A percentile compares a stretch with the other conserved stretches of the same genome.
Evolutionary conservation across 805 yeast species (phyloP).

Genomic region (Brettanomyces bruxellensis): DNA sequence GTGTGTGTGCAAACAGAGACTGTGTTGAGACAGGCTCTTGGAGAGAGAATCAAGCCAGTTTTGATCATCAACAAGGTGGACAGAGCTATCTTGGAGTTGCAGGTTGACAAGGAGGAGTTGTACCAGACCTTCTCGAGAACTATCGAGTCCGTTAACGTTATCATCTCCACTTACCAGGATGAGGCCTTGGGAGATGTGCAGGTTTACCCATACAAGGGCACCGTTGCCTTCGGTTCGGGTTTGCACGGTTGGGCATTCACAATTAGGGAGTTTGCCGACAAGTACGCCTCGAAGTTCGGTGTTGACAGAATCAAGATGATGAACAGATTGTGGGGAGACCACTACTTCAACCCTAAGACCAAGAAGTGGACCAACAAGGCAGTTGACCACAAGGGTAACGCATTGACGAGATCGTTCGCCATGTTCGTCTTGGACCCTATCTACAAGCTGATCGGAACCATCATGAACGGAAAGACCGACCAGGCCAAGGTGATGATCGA

Average conservation of each 20-base stretch:
- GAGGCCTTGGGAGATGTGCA: conserved; percentile 88
- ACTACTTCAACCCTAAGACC: conserved; percentile 99
- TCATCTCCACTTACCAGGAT: conserved; percentile 92
- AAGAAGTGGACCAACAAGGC: conserved; percentile 98
- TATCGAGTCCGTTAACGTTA: conserved; percentile 98
- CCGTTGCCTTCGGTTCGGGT: conserved; percentile 99
- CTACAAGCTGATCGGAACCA: conserved; percentile 92
- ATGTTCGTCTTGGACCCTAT: conserved; percentile 98
- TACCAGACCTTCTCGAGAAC: conserved; percentile 98
- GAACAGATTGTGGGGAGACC: conserved; percentile 99
- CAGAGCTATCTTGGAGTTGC: conserved; percentile 98
- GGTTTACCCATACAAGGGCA: conserved; percentile 98
- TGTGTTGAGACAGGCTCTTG: conserved; percentile 96
- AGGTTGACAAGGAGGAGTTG: conserved; percentile 97
- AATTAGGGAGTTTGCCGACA: conserved; percentile 94
- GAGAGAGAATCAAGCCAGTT: conserved; percentile 99
- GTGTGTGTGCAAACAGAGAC: conserved; percentile 99
- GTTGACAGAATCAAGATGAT: conserved; percentile 96
- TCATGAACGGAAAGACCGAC: conserved; percentile 99
- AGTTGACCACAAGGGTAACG: conserved; percentile 91
- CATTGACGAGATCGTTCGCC: conserved; percentile 98
- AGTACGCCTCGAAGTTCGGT: conserved; percentile 99
- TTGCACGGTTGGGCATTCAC: conserved; percentile 99
- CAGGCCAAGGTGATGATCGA: conserved; percentile 87
- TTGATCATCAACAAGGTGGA: conserved; percentile 98